Base-by-base conservation (phyloP, 2,329 filamentous ascomycete species). In the Fusarium sp. region DNA sequence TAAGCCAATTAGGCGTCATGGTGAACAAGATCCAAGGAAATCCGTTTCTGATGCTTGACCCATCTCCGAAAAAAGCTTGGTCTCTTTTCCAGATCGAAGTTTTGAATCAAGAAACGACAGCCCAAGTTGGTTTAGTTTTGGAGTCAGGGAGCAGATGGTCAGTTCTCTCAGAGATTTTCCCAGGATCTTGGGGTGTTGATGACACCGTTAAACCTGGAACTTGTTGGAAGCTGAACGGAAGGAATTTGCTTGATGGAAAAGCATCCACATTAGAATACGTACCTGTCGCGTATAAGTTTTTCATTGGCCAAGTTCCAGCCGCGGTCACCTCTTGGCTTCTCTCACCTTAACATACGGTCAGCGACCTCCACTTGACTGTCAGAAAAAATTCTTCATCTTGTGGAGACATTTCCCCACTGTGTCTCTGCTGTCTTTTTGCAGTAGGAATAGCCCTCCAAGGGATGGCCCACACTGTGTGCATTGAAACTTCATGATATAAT, bases 291-390 rank as follows among this genome's bases (percentile, higher is more conserved):
- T 58, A 48, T 23, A 23, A 49, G 10, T 3, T 15, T 38, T 29
- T 39, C 2, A 73, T 70, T 73, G 64, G 66, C 1, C 31, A n/a
- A 48, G 10, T 39, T 31, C 27, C 44, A 59, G 41, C 69, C 69
- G 46, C 69, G 60, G 42, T 42, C 58, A 31, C 56, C 46, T 58
- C 65, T 44, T 58, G 65, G 60, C 46, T 31, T n/a, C 49, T 46
- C 35, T 63, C 52, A 70, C 70, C 69, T 72, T 72, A 61, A 72
- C 48, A 72, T 73, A 73, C 70, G 61, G 70, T 73, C 57, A 58
- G 25, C 39, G 37, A 38, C 33, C 29, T 51, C 46, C 27, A 54
- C 37, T 55, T 37, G 63, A 65, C 44, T 45, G 35, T 33, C 27
- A 45, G 35, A 46, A 73, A 72, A 73, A 71, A 21, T 12, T 71